These are phyloP conservation scores for Asterophora parasitica DNA, from an alignment of 768 basidiomycete genomes.

Conservation along the genomic window DNA sequence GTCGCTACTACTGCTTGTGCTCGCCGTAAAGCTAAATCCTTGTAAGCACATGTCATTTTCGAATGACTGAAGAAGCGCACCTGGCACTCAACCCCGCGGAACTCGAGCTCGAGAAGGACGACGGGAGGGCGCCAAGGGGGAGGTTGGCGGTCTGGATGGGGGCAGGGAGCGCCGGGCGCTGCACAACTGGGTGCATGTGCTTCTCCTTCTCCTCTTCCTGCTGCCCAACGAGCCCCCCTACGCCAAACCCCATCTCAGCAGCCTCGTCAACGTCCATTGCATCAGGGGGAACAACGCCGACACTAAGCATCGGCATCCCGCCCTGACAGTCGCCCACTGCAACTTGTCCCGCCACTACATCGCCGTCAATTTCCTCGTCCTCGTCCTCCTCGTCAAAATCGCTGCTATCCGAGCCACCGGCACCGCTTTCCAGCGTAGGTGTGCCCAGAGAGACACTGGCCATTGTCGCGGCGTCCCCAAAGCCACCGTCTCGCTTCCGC, in stretches of 20 bases:
- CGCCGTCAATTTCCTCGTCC: slow-evolving; percentile 16
- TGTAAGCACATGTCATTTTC: too few species aligned
- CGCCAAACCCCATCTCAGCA: too few species aligned
- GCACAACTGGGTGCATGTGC: slow-evolving; percentile 55
- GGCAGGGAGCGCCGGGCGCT: slow-evolving; percentile 23
- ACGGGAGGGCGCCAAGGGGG: not conserved
- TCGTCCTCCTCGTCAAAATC: slow-evolving; percentile 21
- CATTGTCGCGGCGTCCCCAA: not conserved
- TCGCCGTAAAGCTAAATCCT: slow-evolving; percentile 1
- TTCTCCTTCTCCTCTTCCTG: slow-evolving; percentile 27
- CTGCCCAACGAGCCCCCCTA: too few species aligned
- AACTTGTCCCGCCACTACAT: too few species aligned
- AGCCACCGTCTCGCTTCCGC: slow-evolving; percentile 20
- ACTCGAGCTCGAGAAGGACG: slow-evolving; percentile 3
- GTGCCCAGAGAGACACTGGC: not conserved
- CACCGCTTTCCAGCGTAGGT: slow-evolving; percentile 5
- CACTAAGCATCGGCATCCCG: slow-evolving; percentile 14
- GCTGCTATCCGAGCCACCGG: too few species aligned
- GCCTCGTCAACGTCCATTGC: slow-evolving; percentile 11
- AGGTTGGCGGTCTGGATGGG: slow-evolving; percentile 16
- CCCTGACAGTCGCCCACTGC: too few species aligned
- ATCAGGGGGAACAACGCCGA: slow-evolving; percentile 17
- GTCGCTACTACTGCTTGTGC: slow-evolving; percentile 5
- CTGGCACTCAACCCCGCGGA: slow-evolving; percentile 4
- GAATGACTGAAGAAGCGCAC: not conserved